Base-by-base conservation (phyloP, 2,329 filamentous ascomycete genomes). In the Pseudocercospora vitis region DNA sequence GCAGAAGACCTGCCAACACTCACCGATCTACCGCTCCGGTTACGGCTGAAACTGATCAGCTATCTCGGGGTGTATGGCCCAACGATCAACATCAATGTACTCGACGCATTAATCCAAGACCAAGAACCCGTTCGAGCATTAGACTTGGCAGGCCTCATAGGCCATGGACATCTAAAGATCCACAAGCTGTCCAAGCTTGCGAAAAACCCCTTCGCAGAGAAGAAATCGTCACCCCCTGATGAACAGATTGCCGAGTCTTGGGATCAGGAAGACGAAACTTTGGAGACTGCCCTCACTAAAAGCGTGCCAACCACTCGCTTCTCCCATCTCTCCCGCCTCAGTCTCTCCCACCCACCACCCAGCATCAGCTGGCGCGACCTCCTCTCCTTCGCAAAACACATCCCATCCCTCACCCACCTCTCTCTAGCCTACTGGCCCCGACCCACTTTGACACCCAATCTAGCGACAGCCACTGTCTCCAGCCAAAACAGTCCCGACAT, bases 391-490 rank as follows among this genome's bases (percentile, higher is more conserved):
- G 73, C 82, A 0, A 73, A 76, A 0, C 73, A 79, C 21, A 67
- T 83, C 0, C 73, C 78, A n/a, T 81, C 76, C 3, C 65, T 86
- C 19, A 84, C 81, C 0, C 82, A 85, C 59, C 72, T 86, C 2
- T 85, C 82, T 0, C 73, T 86, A 2, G 82, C 82, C 2, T 75
- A 82, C 65, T 86, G 83, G 83, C 81, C 82, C 2, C 70, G 74
- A 16, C 83, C 83, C 2, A 80, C 78, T 0, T 68, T 79, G n/a
- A 82, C 80, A 0, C 80, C 80, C 0, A 79, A 81, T 55, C 70
- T 80, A 2, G 69, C 70, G 2, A 76, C 74, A 7, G 66, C 75
- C 5, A 75, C 73, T 8, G 70, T 80, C 8, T 65, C 69, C 12
- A 71, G 70, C 16, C 68, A 71, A 21, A 65, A 73, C 47, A 71